Percentiles rank a stretch among this genome's conserved stretches.
Evolutionary conservation across 257 asterid species (phyloP).

Genomic region (Solanum lignicaule): DNA sequence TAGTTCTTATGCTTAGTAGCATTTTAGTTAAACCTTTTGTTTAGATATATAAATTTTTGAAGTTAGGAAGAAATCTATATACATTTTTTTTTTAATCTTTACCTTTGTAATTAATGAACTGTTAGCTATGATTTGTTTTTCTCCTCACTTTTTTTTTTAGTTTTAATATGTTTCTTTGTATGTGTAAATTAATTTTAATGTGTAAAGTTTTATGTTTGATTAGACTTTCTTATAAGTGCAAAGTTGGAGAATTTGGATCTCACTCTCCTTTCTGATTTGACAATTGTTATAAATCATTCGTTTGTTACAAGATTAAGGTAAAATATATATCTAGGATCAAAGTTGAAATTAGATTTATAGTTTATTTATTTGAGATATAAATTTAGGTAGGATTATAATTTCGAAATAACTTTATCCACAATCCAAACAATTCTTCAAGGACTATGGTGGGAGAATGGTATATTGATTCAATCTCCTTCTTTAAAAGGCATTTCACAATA

Average conservation of each 20-base stretch:
- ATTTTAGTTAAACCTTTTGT: background rate
- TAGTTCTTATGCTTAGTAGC: background rate
- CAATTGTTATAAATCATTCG: background rate
- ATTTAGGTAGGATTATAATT: background rate
- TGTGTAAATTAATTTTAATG: background rate
- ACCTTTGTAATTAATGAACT: background rate
- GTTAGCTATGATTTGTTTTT: background rate
- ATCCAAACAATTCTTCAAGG: background rate
- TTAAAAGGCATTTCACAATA: background rate
- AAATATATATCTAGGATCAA: background rate
- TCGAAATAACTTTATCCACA: background rate
- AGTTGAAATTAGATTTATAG: too few species aligned
- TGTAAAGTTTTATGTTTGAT: background rate
- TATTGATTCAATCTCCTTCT: background rate
- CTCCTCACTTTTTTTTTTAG: background rate
- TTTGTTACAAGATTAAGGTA: background rate
- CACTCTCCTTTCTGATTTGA: background rate
- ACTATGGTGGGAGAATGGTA: background rate
- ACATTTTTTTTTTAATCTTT: too few species aligned
- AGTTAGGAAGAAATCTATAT: background rate
- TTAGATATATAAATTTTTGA: too few species aligned
- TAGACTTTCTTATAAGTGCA: too few species aligned
- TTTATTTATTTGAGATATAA: background rate
- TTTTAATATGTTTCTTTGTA: too few species aligned
- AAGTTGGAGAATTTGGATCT: too few species aligned